A percentile compares a stretch with the other conserved stretches of the same genome.
Evolutionary conservation across 169 alveolate species (phyloP).

Genomic region (Plasmodium chabaudi): DNA sequence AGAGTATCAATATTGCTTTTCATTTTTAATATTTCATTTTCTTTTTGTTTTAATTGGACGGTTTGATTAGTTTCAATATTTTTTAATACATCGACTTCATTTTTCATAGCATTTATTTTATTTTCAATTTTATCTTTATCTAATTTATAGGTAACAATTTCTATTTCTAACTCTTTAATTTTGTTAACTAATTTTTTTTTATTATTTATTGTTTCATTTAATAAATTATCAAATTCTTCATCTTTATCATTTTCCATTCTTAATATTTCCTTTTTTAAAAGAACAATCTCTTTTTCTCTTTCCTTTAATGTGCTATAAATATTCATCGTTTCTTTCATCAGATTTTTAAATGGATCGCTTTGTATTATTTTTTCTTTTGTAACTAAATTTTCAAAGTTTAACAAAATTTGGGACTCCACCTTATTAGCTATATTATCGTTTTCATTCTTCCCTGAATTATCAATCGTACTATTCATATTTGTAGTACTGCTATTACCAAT

Average conservation of each 20-base stretch:
- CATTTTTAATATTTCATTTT: slow-evolving; percentile 39
- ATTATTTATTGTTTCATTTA: slow-evolving; percentile 31
- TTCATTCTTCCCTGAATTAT: neutral
- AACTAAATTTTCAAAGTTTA: slow-evolving; percentile 21
- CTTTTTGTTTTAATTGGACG: slow-evolving; percentile 48
- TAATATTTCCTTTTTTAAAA: slow-evolving; percentile 46
- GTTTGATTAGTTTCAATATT: slow-evolving; percentile 34
- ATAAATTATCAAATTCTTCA: slow-evolving; percentile 53
- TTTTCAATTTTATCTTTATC: slow-evolving; percentile 41
- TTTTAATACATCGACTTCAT: slow-evolving; percentile 35
- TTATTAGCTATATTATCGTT: neutral
- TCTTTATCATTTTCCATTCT: slow-evolving; percentile 36
- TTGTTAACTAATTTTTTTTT: slow-evolving; percentile 8
- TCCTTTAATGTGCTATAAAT: slow-evolving; percentile 25
- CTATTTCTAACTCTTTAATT: slow-evolving; percentile 48
- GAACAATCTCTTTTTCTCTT: slow-evolving; percentile 32
- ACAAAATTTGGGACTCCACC: neutral
- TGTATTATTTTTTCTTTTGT: slow-evolving; percentile 54
- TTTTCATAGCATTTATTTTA: slow-evolving; percentile 16
- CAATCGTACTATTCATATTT: neutral
- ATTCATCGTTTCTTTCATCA: slow-evolving; percentile 29
- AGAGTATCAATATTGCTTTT: slow-evolving; percentile 11
- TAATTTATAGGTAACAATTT: slow-evolving; percentile 15
- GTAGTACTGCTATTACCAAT: neutral
- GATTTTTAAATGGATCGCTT: slow-evolving; percentile 46